These are phyloP conservation scores for Penicillium sp. DNA, from an alignment of 2,329 filamentous ascomycete species.

Conservation along the genomic window DNA sequence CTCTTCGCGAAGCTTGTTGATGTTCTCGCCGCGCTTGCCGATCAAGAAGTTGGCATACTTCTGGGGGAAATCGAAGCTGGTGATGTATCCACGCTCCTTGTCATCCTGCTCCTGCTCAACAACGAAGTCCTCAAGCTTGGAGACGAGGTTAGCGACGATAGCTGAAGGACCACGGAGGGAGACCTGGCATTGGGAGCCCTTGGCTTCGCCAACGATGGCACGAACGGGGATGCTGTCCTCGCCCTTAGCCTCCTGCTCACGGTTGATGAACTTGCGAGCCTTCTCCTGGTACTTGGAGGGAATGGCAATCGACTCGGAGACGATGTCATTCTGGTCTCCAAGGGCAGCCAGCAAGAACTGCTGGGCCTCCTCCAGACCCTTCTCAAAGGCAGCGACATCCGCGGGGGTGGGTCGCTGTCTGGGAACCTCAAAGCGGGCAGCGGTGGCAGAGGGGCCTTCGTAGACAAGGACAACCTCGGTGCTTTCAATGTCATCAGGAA, in stretches of 20 bases:
- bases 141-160: conserved; percentile 69
- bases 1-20: conserved; percentile 68
- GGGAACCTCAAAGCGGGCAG: conserved; percentile 56
- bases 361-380: conserved; percentile 60
- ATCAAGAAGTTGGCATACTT: conserved; percentile 88
- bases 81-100: conserved; percentile 84
- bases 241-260: conserved; percentile 55
- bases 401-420: conserved; percentile 56
- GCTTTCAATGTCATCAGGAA: conserved; percentile 48
- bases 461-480: conserved; percentile 53
- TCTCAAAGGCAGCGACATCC: conserved; percentile 59
- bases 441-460: conserved; percentile 46
- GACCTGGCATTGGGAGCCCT: conserved; percentile 50
- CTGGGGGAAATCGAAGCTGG: conserved; percentile 89
- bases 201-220: conserved; percentile 50
- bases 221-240: conserved; percentile 59
- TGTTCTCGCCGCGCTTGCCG: conserved; percentile 67
- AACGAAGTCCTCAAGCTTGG: conserved; percentile 76
- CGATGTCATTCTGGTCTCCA: conserved; percentile 57
- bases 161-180: conserved; percentile 75
- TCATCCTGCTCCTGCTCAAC: conserved; percentile 89
- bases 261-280: conserved; percentile 60
- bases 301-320: conserved; percentile 55
- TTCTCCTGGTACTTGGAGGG: conserved; percentile 65
- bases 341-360: conserved; percentile 56